Percentiles rank a stretch among this genome's conserved stretches.
Conservation (phyloP, 495 filamentous ascomycete species). For the Durotheca rogersii region DNA sequence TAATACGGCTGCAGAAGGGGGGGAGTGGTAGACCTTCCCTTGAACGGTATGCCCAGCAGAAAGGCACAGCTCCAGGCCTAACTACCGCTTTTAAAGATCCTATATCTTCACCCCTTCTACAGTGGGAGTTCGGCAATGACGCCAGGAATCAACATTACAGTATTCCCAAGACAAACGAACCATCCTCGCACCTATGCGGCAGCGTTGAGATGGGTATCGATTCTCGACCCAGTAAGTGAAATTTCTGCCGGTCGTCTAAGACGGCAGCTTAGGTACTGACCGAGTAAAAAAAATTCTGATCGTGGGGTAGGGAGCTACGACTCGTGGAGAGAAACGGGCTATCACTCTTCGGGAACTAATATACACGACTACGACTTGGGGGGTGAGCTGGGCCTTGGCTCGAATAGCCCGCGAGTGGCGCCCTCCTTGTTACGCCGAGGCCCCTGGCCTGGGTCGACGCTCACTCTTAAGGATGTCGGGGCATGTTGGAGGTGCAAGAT, state of each 20-base stretch:
- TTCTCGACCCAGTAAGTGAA: slow-evolving; percentile 1
- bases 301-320: slow-evolving; percentile 7
- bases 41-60: slow-evolving; percentile 1
- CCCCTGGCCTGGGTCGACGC: slow-evolving; percentile 20
- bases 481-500: slow-evolving; percentile 34
- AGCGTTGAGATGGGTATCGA: slow-evolving; percentile 13
- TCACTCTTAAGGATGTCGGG: slow-evolving; percentile 26
- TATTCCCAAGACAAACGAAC: not conserved
- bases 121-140: not conserved
- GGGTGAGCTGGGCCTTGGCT: slow-evolving; percentile 9
- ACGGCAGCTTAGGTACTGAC: not conserved
- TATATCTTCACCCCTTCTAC: not conserved
- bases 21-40: not conserved
- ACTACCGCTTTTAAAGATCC: not conserved
- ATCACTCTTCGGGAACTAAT: not conserved
- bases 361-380: slow-evolving; percentile 9
- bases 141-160: not conserved
- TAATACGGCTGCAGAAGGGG: slow-evolving; percentile 15
- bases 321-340: not conserved
- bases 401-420: not conserved
- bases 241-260: slow-evolving; percentile 4
- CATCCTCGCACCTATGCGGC: not conserved
- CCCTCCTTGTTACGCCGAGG: not conserved
- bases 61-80: not conserved
- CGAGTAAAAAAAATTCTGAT: not conserved